Base-by-base conservation (phyloP, 2,329 filamentous ascomycete genomes). In the Boeremia lycopersici region DNA sequence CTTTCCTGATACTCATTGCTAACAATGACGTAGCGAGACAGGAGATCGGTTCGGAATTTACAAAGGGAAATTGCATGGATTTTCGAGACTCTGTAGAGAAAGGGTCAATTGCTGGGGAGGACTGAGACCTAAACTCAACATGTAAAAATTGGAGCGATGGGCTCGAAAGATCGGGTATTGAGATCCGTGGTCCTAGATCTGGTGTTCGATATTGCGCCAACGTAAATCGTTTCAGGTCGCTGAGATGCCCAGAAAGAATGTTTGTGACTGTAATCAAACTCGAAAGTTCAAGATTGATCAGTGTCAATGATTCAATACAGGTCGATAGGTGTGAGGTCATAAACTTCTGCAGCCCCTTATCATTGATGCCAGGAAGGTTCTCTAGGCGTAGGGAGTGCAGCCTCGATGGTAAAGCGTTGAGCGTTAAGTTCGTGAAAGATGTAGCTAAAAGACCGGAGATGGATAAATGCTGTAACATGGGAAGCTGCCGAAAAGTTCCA, bases 11-110 rank as follows among this genome's bases (percentile, higher is more conserved):
- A 64, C 85, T 86, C 53, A 79, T 79, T 1, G 87, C 85, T 7
- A 92, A 79, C 41, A 89, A 84, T 5, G 81, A 78, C 45, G 89
- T 87, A 1, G 87, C 85, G 6, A 77, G 70, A 11, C 78, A 76
- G 31, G 80, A 77, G 35, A 80, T 76, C 26, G 84, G 82, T 30
- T 71, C 68, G 9, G 57, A 15, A 29, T 64, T 65, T 0, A 54
- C 29, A 17, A 66, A 68, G 7, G 64, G 62, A 34, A 67, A 68
- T 4, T 51, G 47, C 12, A 51, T 23, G 4, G 43, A 56, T 26
- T 43, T 38, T 6, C 43, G 42, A 4, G 42, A 36, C 12, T 57
- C 38, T 33, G 49, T 29, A 15, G 45, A 58, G 8, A 56, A 40
- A 3, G 59, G 49, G 6, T 44, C 43, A 2, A 63, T 51, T 2